These are phyloP conservation scores for Beta macrorhiza DNA, from an alignment of 179 eudicot genomes.

Conservation along the genomic window DNA sequence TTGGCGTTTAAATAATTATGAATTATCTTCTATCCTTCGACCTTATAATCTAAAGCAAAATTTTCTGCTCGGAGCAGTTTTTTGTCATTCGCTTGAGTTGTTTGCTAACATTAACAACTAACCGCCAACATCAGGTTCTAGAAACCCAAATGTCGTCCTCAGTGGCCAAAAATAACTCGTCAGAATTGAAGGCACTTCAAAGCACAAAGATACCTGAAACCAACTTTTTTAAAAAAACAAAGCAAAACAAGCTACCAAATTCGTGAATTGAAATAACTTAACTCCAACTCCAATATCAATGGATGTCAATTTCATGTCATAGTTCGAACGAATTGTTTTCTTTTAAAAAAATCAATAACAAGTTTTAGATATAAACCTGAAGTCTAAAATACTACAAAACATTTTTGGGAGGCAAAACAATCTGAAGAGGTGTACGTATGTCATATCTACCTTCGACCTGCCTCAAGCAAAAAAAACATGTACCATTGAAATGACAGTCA, in stretches of 20 bases:
- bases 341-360: not conserved
- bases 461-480: constrained; percentile 3
- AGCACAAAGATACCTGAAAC: not conserved
- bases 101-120: too few species aligned
- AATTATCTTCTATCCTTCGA: too few species aligned
- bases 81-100: too few species aligned
- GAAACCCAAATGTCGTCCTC: too few species aligned
- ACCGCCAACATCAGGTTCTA: too few species aligned
- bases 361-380: not conserved
- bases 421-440: constrained; percentile 8
- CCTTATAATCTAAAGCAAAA: too few species aligned
- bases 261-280: not conserved
- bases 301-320: not conserved
- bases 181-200: too few species aligned
- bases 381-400: constrained; percentile 10
- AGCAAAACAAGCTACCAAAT: not conserved
- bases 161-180: too few species aligned
- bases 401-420: not conserved
- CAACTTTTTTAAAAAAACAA: not conserved
- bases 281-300: not conserved
- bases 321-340: not conserved
- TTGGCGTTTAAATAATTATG: too few species aligned
- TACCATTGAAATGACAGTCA: constrained; percentile 13
- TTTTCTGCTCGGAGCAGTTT: too few species aligned
- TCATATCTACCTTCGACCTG: constrained; percentile 11